Evolutionary conservation across 2,329 filamentous ascomycete species (phyloP), one percentile per base, ranked within the genome.

Genomic region (Ceratocystis destructans): DNA sequence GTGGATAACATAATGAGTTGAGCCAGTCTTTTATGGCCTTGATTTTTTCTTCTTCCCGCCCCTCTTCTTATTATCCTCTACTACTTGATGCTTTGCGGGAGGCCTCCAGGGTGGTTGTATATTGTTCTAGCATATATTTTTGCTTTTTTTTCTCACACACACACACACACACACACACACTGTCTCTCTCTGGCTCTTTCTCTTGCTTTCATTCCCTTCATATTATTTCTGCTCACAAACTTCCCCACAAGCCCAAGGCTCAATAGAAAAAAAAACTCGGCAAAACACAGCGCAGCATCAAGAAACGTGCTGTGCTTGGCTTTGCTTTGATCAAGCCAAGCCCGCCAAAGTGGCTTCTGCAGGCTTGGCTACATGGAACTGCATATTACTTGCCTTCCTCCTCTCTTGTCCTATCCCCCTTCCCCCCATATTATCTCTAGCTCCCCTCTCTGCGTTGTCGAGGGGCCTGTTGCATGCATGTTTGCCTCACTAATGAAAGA

Each of bases 331-430:
- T 59, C 28, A 59, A 12, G 53, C 53, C 53, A 59, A 59, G 53
- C 53, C 53, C n/a, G 53, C 15, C 25, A 28, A n/a, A 31, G 53
- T 33, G 28, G 28, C 53, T 59, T 59, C 53, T 33, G 53, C 28
- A 59, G 53, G 53, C 53, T 59, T 59, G 55, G 55, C 55, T 59
- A 59, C 55, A 59, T 59, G 55, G 7, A 59, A 59, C 31, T 59
- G 55, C 55, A 33, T 31, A 33, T 59, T 59, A 17, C 17, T 17
- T 15, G 31, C 55, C 12, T 7, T 31, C 25, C 28, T 59, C 17
- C 31, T 37, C 48, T 28, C 37, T 41, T 12, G 37, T 15, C 37
- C 10, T 41, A 41, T 41, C 10, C 37, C 37, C 37, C 10, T 37
- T 25, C 22, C 22, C 37, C 37, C 10, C 37, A 41, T 41, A 41